Conservation (phyloP, 2,329 filamentous ascomycete species). For the Neoarthrinium moseri region DNA sequence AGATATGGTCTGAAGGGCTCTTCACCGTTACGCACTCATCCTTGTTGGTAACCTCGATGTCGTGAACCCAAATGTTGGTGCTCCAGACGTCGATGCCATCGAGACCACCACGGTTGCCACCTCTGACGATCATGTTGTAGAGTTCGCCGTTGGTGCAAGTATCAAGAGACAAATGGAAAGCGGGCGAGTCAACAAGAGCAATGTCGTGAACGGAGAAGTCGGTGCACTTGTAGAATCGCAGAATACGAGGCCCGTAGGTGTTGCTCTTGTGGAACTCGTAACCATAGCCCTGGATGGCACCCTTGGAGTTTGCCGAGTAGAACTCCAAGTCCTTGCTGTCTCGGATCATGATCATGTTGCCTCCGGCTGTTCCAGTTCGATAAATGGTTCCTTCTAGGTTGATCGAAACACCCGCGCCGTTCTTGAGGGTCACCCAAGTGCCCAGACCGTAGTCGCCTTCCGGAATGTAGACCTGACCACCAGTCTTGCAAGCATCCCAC, state of each 20-base stretch:
- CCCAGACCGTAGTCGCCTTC: slow-evolving; percentile 16
- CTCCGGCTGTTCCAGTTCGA: slow-evolving; percentile 15
- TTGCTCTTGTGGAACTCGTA: slow-evolving; percentile 38
- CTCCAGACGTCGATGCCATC: slow-evolving; percentile 56
- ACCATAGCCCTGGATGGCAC: slow-evolving; percentile 48
- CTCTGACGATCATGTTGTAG: slow-evolving; percentile 49
- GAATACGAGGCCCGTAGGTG: slow-evolving; percentile 37
- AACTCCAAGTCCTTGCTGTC: slow-evolving; percentile 42
- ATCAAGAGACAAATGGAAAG: slow-evolving; percentile 45
- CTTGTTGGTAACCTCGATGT: slow-evolving; percentile 59
- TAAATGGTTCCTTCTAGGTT: slow-evolving; percentile 39
- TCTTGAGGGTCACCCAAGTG: slow-evolving; percentile 13
- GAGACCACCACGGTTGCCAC: slow-evolving; percentile 44
- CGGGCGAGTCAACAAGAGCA: slow-evolving; percentile 36
- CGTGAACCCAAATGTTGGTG: slow-evolving; percentile 54
- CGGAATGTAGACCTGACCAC: slow-evolving; percentile 34
- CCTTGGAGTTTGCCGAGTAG: slow-evolving; percentile 37
- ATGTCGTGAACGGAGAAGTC: slow-evolving; percentile 48
- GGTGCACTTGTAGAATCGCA: slow-evolving; percentile 40
- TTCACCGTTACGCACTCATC: slow-evolving; percentile 60
- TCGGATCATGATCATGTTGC: slow-evolving; percentile 16
- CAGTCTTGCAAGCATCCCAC: slow-evolving; percentile 39
- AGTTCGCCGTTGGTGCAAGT: slow-evolving; percentile 45
- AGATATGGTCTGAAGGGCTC: slow-evolving; percentile 49
- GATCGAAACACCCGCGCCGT: slow-evolving; percentile 12